These are phyloP conservation scores for Fraxinus xanthoxyloides DNA, from an alignment of 305 asterid species.

Conservation along the genomic window DNA sequence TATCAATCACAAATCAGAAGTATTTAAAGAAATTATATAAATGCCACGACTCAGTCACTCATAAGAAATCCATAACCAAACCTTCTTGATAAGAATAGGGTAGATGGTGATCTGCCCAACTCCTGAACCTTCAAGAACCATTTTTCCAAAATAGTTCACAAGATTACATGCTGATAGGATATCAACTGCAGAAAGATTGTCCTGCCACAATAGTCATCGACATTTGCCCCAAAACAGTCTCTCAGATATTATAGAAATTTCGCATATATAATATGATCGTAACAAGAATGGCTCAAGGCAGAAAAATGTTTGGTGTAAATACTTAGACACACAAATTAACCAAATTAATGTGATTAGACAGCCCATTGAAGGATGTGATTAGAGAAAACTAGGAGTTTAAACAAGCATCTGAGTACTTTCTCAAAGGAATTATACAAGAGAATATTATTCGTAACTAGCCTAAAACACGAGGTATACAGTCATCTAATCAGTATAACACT, in stretches of 20 bases:
- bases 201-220: conserved; percentile 54
- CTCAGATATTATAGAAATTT: conserved; percentile 12
- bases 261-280: background rate
- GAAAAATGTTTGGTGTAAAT: conserved; percentile 8
- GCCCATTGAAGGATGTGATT: conserved; percentile 8
- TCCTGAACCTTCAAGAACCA: conserved; percentile 96
- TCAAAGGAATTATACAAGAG: background rate
- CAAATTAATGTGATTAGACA: conserved; percentile 1
- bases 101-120: conserved; percentile 89
- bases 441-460: conserved; percentile 15
- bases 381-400: conserved; percentile 12
- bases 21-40: background rate
- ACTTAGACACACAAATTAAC: background rate
- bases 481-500: conserved; percentile 6
- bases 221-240: conserved; percentile 18
- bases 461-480: conserved; percentile 9
- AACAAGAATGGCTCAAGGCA: background rate
- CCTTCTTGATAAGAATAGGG: conserved; percentile 93
- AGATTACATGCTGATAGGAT: conserved; percentile 98
- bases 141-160: conserved; percentile 92
- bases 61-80: conserved; percentile 27
- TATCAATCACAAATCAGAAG: conserved; percentile 29
- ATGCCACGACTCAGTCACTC: conserved; percentile 4
- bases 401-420: conserved; percentile 12
- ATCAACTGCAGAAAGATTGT: conserved; percentile 97